Percentiles rank a stretch among this genome's conserved stretches.
phyloP scores from a whole-genome alignment of 78 protist species.

The Dictyostelium capitatum region DNA sequence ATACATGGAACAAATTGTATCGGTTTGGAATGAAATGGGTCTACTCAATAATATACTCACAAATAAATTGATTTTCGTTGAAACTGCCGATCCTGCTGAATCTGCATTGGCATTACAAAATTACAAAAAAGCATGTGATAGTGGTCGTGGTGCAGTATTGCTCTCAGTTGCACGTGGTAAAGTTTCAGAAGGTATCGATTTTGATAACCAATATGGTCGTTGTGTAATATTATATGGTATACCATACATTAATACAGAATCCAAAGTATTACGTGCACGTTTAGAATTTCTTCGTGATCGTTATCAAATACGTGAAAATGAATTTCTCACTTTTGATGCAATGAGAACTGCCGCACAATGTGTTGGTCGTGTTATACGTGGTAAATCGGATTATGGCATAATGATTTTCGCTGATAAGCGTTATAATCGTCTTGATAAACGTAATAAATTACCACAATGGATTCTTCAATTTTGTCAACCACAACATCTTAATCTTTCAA shows the following conservation, averaged over 20 bases:
- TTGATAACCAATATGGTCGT: constrained; percentile 97
- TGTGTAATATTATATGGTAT: constrained; percentile 96
- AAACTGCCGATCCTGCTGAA: constrained; percentile 95
- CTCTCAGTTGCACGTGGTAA: constrained; percentile 98
- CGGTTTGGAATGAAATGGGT: constrained; percentile 91
- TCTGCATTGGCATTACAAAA: constrained; percentile 96
- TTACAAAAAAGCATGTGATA: constrained; percentile 91
- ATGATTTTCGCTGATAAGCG: constrained; percentile 98
- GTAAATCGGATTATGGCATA: constrained; percentile 98
- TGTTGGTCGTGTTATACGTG: constrained; percentile 98
- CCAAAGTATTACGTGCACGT: constrained; percentile 81
- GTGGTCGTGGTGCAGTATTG: constrained; percentile 98
- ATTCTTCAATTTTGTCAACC: constrained; percentile 62
- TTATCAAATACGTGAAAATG: constrained; percentile 88
- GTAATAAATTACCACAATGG: constrained; percentile 86
- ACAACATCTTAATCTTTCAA: constrained; percentile 72
- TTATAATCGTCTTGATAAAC: constrained; percentile 77
- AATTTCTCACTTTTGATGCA: constrained; percentile 98
- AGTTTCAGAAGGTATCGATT: constrained; percentile 99
- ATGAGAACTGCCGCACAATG: constrained; percentile 98
- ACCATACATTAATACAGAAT: constrained; percentile 94
- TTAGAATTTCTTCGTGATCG: constrained; percentile 72
- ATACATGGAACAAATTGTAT: constrained; percentile 96
- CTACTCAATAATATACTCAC: constrained; percentile 60
- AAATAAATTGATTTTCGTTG: constrained; percentile 96